Evolutionary conservation across 305 asterid species (phyloP).

Genomic region (Solanum hybrid): DNA sequence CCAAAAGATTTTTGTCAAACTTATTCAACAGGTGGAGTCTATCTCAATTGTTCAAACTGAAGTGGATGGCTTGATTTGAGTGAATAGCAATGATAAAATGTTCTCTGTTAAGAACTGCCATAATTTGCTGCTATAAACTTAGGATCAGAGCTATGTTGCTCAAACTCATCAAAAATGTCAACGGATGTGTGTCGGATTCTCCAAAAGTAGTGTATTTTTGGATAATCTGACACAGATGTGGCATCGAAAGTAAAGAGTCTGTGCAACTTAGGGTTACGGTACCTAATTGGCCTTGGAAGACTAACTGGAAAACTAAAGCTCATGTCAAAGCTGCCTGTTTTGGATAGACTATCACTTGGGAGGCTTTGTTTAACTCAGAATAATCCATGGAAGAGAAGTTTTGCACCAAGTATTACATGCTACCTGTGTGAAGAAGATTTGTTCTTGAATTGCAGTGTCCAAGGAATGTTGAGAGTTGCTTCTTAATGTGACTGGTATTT

Average conservation of each 20-base stretch:
- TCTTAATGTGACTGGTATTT: background rate
- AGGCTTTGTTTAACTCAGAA: background rate
- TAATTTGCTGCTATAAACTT: background rate
- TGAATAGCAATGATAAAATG: background rate
- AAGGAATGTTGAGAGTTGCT: background rate
- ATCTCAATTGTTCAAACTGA: background rate
- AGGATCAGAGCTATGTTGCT: background rate
- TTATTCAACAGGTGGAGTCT: background rate
- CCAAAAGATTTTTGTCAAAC: background rate
- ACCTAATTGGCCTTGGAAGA: background rate
- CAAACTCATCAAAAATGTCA: background rate
- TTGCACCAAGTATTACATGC: background rate
- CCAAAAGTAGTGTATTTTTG: background rate
- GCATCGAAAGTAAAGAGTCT: background rate
- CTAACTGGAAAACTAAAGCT: background rate
- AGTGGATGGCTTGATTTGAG: background rate
- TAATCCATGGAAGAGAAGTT: background rate
- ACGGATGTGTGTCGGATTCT: background rate
- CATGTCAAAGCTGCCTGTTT: background rate
- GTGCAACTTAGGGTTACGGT: background rate
- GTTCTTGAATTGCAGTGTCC: background rate
- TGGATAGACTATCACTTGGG: background rate
- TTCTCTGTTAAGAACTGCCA: background rate
- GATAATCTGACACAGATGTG: background rate
- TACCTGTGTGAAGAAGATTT: background rate